Conservation (phyloP, 768 basidiomycete genomes). For the Gloeopeniophorella convolvens region DNA sequence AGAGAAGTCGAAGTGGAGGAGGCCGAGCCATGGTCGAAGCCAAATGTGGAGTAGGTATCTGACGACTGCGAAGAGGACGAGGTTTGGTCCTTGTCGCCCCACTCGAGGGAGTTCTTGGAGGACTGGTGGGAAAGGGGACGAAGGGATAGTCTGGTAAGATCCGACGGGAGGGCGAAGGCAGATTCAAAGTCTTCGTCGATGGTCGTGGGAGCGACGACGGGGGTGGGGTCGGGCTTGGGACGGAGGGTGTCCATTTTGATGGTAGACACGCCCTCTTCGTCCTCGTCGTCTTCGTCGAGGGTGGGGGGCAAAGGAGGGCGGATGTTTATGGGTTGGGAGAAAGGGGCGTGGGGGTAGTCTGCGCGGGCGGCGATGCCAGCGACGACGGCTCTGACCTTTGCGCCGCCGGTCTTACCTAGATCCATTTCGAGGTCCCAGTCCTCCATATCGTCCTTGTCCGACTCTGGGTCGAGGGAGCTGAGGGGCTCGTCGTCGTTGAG, state of each 20-base stretch:
- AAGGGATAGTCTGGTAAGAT: slow-evolving; percentile 77
- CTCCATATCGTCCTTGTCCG: slow-evolving; percentile 62
- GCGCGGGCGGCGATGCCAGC: slow-evolving; percentile 36
- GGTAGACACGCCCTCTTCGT: slow-evolving; percentile 78
- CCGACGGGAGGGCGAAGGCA: slow-evolving; percentile 72
- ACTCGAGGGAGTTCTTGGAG: slow-evolving; percentile 80
- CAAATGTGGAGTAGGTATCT: slow-evolving; percentile 75
- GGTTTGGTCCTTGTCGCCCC: slow-evolving; percentile 80
- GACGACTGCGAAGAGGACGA: slow-evolving; percentile 77
- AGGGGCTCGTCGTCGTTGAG: slow-evolving; percentile 68
- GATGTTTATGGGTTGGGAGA: slow-evolving; percentile 50
- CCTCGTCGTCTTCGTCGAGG: slow-evolving; percentile 52
- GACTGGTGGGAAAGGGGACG: slow-evolving; percentile 72
- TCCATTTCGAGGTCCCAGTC: slow-evolving; percentile 83
- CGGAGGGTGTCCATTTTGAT: slow-evolving; percentile 62
- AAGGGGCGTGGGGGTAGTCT: slow-evolving; percentile 30
- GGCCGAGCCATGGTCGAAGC: slow-evolving; percentile 63
- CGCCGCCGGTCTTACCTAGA: slow-evolving; percentile 49
- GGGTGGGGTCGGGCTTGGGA: slow-evolving; percentile 27
- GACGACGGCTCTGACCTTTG: slow-evolving; percentile 37
- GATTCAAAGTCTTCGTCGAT: slow-evolving; percentile 77
- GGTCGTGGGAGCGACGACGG: not conserved
- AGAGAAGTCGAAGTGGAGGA: slow-evolving; percentile 68
- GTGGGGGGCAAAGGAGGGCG: slow-evolving; percentile 53
- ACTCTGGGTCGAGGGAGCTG: slow-evolving; percentile 48